These are phyloP conservation scores for Sclerotinia subarctica DNA, from an alignment of 2,329 filamentous ascomycete species.

Conservation along the genomic window DNA sequence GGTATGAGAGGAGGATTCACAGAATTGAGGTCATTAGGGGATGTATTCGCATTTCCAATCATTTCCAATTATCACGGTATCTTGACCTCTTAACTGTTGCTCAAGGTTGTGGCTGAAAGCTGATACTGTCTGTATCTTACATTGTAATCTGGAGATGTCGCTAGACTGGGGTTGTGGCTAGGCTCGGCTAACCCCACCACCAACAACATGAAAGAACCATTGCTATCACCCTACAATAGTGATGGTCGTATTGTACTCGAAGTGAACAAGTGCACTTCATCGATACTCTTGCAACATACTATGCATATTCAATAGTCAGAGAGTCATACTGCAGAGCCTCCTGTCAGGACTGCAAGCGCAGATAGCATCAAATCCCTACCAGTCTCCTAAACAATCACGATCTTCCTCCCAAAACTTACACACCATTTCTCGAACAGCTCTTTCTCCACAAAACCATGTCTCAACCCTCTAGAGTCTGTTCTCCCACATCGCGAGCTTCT, in stretches of 20 bases:
- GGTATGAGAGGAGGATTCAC: background rate
- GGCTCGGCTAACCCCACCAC: background rate
- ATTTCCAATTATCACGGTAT: background rate
- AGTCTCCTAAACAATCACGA: background rate
- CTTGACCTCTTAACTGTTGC: background rate
- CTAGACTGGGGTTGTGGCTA: background rate
- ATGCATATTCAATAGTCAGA: no score
- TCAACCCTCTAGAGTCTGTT: background rate
- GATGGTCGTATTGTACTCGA: no score
- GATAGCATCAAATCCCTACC: background rate
- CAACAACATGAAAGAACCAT: background rate
- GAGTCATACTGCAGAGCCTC: no score
- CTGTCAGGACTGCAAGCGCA: no score
- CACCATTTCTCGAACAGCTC: slow-evolving; percentile 11
- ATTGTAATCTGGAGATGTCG: slow-evolving; percentile 3
- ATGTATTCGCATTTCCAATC: slow-evolving; percentile 7
- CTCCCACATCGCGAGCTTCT: slow-evolving; percentile 1
- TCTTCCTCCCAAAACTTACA: slow-evolving; percentile 12
- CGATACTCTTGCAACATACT: no score
- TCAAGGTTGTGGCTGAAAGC: slow-evolving; percentile 12
- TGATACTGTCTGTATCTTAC: background rate
- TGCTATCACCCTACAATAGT: no score
- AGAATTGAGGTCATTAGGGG: background rate
- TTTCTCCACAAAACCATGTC: slow-evolving; percentile 11
- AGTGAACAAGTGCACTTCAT: no score